phyloP scores from a whole-genome alignment of 805 yeast genomes.

The Lipomyces spencermartinsiae region DNA sequence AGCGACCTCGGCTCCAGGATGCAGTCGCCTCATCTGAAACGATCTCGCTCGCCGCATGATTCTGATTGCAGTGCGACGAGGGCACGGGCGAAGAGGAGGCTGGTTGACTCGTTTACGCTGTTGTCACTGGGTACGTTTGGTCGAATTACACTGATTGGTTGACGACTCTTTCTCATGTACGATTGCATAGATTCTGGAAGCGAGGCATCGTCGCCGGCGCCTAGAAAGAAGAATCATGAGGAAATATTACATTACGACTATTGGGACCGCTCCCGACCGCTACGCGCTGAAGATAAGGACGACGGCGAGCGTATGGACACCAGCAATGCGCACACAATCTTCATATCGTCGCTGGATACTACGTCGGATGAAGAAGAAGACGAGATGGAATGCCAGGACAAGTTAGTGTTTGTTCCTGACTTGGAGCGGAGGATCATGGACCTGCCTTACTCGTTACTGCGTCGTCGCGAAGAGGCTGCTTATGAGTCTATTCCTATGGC shows the following conservation, averaged over 20 bases:
- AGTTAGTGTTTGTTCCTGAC: conserved; percentile 27
- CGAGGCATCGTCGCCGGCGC: conserved; percentile 16
- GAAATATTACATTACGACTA: conserved; percentile 32
- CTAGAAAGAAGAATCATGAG: conserved; percentile 22
- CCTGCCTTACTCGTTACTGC: conserved; percentile 31
- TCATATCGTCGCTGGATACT: conserved; percentile 29
- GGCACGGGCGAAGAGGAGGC: conserved; percentile 26
- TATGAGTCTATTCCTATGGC: conserved; percentile 11
- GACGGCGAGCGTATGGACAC: conserved; percentile 34
- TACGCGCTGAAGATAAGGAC: conserved; percentile 6
- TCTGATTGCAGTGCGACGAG: conserved; percentile 9
- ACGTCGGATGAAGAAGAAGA: conserved; percentile 21
- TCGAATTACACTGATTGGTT: background rate
- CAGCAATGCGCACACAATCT: conserved; percentile 29
- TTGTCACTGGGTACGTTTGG: conserved; percentile 27
- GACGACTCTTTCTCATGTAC: background rate
- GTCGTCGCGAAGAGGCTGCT: conserved; percentile 9
- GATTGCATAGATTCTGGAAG: conserved; percentile 7
- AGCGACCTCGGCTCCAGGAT: background rate
- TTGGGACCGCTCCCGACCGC: conserved; percentile 32
- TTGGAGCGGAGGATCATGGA: conserved; percentile 30
- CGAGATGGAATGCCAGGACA: conserved; percentile 14
- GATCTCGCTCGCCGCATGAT: conserved; percentile 20
- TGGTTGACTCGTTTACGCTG: conserved; percentile 32
- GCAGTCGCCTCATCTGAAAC: conserved; percentile 5